phyloP scores from a whole-genome alignment of 1,284 basidiomycete genomes.

The Exobasidium rhododendri region DNA sequence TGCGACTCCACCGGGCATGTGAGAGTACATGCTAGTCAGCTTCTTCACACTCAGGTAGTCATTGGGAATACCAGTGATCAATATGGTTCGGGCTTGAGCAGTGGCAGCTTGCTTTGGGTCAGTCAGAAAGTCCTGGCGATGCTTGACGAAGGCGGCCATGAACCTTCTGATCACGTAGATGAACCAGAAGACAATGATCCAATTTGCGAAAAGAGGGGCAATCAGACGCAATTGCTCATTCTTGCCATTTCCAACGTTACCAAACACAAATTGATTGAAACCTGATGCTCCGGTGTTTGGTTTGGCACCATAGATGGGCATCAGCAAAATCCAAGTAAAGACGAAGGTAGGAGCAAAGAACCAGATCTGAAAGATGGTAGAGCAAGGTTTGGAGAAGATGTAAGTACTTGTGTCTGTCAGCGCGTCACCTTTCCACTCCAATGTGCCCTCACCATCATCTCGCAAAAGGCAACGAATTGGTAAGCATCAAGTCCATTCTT shows the following conservation, averaged over 20 bases:
- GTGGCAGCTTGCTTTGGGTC: constrained; percentile 68
- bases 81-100: constrained; percentile 80
- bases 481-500: constrained; percentile 89
- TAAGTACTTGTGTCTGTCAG: background rate
- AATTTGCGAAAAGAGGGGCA: constrained; percentile 45
- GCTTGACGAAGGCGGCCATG: constrained; percentile 73
- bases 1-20: constrained; percentile 77
- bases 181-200: constrained; percentile 64
- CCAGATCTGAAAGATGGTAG: too few relatives aligned
- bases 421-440: background rate
- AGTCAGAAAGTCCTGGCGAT: constrained; percentile 80
- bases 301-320: constrained; percentile 62
- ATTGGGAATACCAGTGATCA: constrained; percentile 82
- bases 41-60: constrained; percentile 68
- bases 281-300: constrained; percentile 59
- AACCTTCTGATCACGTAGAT: constrained; percentile 76
- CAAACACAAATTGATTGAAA: constrained; percentile 74
- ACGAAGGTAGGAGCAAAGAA: constrained; percentile 70
- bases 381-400: background rate
- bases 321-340: constrained; percentile 59
- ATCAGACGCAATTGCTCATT: constrained; percentile 43
- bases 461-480: constrained; percentile 83
- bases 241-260: constrained; percentile 60
- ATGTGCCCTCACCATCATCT: constrained; percentile 63
- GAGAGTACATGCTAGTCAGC: constrained; percentile 67